A percentile compares a stretch with the other conserved stretches of the same genome.
Evolutionary conservation across 768 basidiomycete species (phyloP).

Genomic region (Phallus indusiatus): DNA sequence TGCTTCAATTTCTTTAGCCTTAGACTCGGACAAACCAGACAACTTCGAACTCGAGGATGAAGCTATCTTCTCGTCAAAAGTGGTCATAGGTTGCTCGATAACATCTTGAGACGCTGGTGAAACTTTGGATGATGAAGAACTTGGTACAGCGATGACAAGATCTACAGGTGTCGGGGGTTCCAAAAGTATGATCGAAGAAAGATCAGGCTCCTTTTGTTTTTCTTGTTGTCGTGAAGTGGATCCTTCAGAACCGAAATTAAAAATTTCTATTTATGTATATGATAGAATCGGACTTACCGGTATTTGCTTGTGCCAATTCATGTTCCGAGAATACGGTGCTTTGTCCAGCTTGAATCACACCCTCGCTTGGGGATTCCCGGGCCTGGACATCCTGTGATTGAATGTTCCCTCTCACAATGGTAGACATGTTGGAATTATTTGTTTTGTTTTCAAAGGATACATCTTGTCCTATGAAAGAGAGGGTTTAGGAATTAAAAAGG

Average conservation of each 20-base stretch:
- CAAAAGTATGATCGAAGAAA: background rate
- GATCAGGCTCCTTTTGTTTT: background rate
- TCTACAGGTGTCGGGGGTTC: background rate
- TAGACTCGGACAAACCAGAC: background rate
- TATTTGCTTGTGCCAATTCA: background rate
- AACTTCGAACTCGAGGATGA: background rate
- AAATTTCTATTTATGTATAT: background rate
- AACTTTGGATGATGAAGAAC: background rate
- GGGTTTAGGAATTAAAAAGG: background rate
- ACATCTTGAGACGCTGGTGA: background rate
- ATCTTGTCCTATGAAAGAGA: background rate
- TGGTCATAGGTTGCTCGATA: background rate
- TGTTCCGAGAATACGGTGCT: background rate
- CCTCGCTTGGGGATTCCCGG: too few relatives aligned
- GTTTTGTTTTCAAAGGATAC: background rate
- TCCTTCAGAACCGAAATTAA: background rate
- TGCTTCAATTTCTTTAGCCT: background rate
- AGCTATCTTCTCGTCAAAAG: background rate
- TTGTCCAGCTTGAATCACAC: background rate
- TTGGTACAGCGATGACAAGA: background rate
- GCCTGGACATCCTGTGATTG: background rate
- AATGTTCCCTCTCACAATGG: background rate
- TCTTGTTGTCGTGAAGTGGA: background rate
- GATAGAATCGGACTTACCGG: background rate
- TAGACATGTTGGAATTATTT: background rate